Evolutionary conservation across 768 basidiomycete species (phyloP), one percentile per base, ranked within the genome.

Genomic region (Lenzites betulinus): DNA sequence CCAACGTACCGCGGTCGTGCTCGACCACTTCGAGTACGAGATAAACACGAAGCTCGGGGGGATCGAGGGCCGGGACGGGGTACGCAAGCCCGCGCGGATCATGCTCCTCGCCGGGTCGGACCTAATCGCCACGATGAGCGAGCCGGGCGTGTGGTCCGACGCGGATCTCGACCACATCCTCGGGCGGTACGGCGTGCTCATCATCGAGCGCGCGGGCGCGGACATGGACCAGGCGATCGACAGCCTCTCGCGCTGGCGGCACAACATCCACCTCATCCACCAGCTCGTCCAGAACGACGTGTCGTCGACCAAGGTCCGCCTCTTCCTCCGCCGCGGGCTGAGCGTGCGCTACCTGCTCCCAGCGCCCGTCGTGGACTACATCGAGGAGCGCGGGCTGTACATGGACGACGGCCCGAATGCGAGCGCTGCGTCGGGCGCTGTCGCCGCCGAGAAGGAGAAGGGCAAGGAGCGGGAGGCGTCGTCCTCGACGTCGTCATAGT

Each of bases 91-190:
- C 70, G 88, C 92, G 64, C 88, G 88, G 63, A 82, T 98, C 65
- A 92, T 98, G 89, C 84, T 99, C 42, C 84, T 99, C 54, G 97
- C 97, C 5, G 97, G 97, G n/a, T 95, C 92, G 12, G 97, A 99
- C 76, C 80, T 99, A 67, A 98, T 98, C 74, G 87, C 92, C 69
- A 97, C 95, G 26, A 98, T 99, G 89, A 92, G 92, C 66, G 95
- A 98, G 77, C 97, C 97, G 26, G 96, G 97, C 18, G 96, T 99
- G 38, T 99, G 97, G 97, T 86, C 89, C 56, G 88, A 95, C 69
- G 81, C 85, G 60, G 97, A 99, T 82, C 83, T 99, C 46, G 94
- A 96, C 68, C 94, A 95, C 76, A 98, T 99, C 73, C 81, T 98
- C 20, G 96, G 96, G 38, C 84, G 89, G 62, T 98, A 95, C 73